These are phyloP conservation scores for Pseudozyma pruni DNA, from an alignment of 1,284 basidiomycete species.

Conservation along the genomic window DNA sequence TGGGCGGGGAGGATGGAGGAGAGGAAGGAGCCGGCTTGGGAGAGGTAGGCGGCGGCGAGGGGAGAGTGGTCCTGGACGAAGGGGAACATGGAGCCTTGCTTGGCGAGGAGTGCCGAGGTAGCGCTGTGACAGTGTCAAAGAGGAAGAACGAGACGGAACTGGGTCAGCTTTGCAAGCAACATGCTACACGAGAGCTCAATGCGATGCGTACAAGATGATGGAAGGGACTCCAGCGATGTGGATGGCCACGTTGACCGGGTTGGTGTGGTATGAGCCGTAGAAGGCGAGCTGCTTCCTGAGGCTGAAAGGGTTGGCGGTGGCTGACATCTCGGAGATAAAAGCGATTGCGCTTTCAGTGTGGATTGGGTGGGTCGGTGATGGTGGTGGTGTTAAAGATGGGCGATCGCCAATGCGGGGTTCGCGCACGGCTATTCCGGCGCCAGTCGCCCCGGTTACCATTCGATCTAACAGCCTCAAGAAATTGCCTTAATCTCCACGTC, in stretches of 20 bases:
- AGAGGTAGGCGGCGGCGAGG: slow-evolving; percentile 38
- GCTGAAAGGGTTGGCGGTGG: slow-evolving; percentile 52
- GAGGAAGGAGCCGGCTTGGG: slow-evolving; percentile 22
- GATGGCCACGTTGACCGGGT: slow-evolving; percentile 59
- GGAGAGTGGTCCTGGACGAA: slow-evolving; percentile 33
- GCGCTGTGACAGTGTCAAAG: slow-evolving; percentile 27
- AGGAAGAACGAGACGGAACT: not conserved
- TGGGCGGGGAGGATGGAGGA: slow-evolving; percentile 22
- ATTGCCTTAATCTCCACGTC: slow-evolving; percentile 5
- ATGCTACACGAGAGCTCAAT: not conserved
- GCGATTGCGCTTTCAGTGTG: too few relatives aligned
- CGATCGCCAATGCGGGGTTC: too few relatives aligned
- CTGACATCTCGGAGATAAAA: slow-evolving; percentile 51
- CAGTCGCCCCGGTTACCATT: not conserved
- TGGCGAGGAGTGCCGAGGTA: slow-evolving; percentile 28
- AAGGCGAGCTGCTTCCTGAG: slow-evolving; percentile 58
- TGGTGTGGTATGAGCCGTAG: slow-evolving; percentile 63
- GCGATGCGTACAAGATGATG: slow-evolving; percentile 50
- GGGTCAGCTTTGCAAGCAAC: not conserved
- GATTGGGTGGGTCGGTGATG: too few relatives aligned
- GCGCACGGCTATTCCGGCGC: too few relatives aligned
- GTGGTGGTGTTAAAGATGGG: slow-evolving; percentile 2
- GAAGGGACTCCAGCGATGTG: slow-evolving; percentile 60
- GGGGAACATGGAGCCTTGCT: slow-evolving; percentile 41
- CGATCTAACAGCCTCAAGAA: not conserved